Evolutionary conservation across 371 early-diverging fungal species (phyloP).

Genomic region (Rhizopus delemar): DNA sequence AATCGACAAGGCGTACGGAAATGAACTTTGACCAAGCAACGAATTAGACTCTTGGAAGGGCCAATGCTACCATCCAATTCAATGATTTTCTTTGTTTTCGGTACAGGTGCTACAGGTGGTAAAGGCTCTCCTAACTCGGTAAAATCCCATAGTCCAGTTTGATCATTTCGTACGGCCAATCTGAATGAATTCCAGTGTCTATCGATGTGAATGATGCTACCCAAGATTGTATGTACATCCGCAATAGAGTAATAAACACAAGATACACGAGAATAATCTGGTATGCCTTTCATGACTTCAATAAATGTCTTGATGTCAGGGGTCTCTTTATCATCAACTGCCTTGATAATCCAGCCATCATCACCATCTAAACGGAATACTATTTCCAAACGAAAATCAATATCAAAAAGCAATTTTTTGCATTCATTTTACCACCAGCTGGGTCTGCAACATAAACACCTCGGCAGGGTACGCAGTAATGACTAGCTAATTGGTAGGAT

Average conservation of each 20-base stretch:
- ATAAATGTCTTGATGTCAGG: constrained; percentile 76
- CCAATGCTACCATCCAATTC: constrained; percentile 60
- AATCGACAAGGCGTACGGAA: constrained; percentile 68
- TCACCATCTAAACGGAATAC: constrained; percentile 81
- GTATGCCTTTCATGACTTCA: constrained; percentile 71
- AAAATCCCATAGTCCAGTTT: constrained; percentile 80
- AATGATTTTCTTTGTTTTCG: constrained; percentile 56
- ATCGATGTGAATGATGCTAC: constrained; percentile 75
- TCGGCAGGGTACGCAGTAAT: constrained; percentile 77
- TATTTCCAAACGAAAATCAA: constrained; percentile 7
- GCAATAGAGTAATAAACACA: constrained; percentile 82
- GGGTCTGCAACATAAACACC: constrained; percentile 82
- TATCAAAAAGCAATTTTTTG: background rate
- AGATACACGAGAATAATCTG: constrained; percentile 76
- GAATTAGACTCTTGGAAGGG: constrained; percentile 61
- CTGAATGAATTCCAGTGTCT: constrained; percentile 82
- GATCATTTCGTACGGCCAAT: constrained; percentile 75
- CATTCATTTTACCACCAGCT: constrained; percentile 46
- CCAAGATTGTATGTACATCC: constrained; percentile 71
- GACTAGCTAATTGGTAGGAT: constrained; percentile 85
- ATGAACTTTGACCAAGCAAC: constrained; percentile 65
- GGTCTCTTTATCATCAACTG: constrained; percentile 73
- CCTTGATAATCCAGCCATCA: constrained; percentile 78
- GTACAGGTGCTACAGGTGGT: constrained; percentile 57
- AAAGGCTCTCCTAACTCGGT: constrained; percentile 53